These are phyloP conservation scores for Hawksworthiomyces lignivorus DNA, from an alignment of 2,329 filamentous ascomycete genomes.

Conservation along the genomic window DNA sequence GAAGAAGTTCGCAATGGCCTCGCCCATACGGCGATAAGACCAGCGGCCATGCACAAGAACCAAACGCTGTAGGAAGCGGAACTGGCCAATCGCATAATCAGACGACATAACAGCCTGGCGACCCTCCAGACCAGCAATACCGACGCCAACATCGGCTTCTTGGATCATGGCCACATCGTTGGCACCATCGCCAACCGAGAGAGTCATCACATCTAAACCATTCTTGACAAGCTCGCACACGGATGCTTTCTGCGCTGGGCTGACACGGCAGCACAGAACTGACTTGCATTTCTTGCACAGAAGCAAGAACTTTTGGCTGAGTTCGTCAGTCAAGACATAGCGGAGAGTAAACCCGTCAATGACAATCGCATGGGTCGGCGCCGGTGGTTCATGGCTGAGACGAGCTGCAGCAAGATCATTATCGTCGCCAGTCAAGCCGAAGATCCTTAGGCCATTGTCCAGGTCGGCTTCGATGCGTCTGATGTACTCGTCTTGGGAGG, in stretches of 20 bases:
- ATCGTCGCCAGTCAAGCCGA: constrained; percentile 75
- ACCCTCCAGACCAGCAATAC: constrained; percentile 88
- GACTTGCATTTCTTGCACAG: constrained; percentile 96
- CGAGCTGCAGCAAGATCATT: constrained; percentile 74
- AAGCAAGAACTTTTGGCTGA: constrained; percentile 88
- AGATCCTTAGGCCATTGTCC: constrained; percentile 62
- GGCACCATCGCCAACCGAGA: constrained; percentile 87
- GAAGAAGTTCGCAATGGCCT: constrained; percentile 97
- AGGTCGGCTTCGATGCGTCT: constrained; percentile 61
- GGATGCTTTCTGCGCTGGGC: constrained; percentile 93
- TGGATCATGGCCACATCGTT: constrained; percentile 99
- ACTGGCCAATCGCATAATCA: constrained; percentile 92
- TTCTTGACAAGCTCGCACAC: constrained; percentile 94
- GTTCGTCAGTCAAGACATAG: constrained; percentile 69
- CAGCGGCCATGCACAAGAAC: constrained; percentile 87
- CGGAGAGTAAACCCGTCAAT: constrained; percentile 93
- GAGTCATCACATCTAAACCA: constrained; percentile 90
- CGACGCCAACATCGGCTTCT: constrained; percentile 92
- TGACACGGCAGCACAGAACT: constrained; percentile 94
- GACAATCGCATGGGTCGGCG: constrained; percentile 81
- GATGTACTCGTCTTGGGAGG: constrained; percentile 41
- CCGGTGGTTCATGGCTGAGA: constrained; percentile 77
- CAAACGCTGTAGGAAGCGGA: constrained; percentile 77
- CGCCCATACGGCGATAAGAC: constrained; percentile 90
- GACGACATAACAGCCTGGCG: constrained; percentile 93